Evolutionary conservation across 108 stramenopile species (phyloP).

Genomic region (Nitzschia inconspicua): DNA sequence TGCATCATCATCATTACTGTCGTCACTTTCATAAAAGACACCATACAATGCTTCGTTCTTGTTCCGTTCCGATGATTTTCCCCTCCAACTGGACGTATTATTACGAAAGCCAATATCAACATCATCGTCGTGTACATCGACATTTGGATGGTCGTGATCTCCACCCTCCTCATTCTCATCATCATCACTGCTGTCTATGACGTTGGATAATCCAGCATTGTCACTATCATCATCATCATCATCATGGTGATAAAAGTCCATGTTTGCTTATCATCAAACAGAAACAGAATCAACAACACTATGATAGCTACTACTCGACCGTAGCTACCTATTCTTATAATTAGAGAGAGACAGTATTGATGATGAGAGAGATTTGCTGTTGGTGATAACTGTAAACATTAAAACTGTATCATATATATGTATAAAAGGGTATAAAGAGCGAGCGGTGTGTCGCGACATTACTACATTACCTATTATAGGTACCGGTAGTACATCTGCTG

Average conservation of each 20-base stretch:
- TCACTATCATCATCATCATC: background rate
- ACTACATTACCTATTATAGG: too few species aligned
- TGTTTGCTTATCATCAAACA: too few species aligned
- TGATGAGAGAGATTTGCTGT: too few species aligned
- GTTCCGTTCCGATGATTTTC: background rate
- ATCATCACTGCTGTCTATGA: conserved; percentile 6
- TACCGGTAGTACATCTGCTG: too few species aligned
- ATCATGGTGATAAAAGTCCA: background rate
- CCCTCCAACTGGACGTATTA: conserved; percentile 11
- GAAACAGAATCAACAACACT: too few species aligned
- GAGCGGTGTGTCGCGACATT: too few species aligned
- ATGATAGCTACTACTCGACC: too few species aligned
- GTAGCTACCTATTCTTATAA: too few species aligned
- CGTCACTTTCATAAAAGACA: conserved; percentile 21
- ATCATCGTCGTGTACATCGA: conserved; percentile 29
- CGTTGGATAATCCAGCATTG: background rate
- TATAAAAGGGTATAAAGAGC: too few species aligned
- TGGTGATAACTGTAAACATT: too few species aligned
- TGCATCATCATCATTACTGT: background rate
- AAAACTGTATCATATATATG: too few species aligned
- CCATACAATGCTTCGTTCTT: conserved; percentile 42
- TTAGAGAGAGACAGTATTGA: too few species aligned
- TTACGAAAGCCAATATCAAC: conserved; percentile 35
- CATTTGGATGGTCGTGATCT: conserved; percentile 14
- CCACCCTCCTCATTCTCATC: background rate